A percentile compares a stretch with the other conserved stretches of the same genome.
phyloP scores from a whole-genome alignment of 345 rosid genomes.

The Moringa oleifera region DNA sequence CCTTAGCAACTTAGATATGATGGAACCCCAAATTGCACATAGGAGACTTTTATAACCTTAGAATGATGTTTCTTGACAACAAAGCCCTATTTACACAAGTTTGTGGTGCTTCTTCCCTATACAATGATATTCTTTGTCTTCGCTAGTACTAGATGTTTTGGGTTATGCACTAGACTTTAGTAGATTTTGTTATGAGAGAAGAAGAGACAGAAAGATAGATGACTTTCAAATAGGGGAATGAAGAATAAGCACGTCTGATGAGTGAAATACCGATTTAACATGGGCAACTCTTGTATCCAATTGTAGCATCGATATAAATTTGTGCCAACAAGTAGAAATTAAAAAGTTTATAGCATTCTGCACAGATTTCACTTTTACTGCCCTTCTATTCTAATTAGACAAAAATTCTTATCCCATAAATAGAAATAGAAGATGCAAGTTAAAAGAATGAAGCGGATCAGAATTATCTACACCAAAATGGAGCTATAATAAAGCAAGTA shows the following conservation, averaged over 20 bases:
- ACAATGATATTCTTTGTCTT: too few species aligned
- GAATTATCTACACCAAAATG: not conserved
- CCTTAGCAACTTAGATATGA: not conserved
- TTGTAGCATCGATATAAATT: not conserved
- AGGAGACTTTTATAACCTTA: not conserved
- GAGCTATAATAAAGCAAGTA: not conserved
- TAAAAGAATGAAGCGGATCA: too few species aligned
- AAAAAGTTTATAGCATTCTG: not conserved
- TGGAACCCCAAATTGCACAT: not conserved
- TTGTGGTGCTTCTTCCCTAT: not conserved
- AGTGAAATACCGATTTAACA: too few species aligned
- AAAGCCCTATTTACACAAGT: not conserved
- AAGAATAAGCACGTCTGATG: too few species aligned
- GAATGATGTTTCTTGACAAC: not conserved
- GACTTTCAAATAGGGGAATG: too few species aligned
- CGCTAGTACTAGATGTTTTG: not conserved
- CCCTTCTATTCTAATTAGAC: too few species aligned
- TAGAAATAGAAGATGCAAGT: not conserved
- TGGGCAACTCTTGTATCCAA: not conserved
- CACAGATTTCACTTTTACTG: too few species aligned
- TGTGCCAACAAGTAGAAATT: too few species aligned
- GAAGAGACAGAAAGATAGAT: not conserved
- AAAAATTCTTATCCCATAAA: not conserved
- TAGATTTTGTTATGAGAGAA: not conserved
- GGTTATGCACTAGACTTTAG: not conserved